Conservation (phyloP, 202 grass and related monocot genomes). For the Alloteropsis angusta region DNA sequence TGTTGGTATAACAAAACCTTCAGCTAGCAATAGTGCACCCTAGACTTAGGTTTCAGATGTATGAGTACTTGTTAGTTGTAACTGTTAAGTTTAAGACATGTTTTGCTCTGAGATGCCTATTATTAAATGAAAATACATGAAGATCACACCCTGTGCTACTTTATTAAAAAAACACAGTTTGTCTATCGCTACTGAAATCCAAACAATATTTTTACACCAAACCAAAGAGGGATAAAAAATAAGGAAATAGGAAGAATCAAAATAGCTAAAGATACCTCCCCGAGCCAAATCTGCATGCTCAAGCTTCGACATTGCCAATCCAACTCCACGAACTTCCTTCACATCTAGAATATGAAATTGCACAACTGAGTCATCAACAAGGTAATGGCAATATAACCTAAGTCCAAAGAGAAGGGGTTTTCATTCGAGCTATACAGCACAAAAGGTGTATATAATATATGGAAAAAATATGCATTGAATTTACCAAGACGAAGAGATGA, state of each 20-base stretch:
- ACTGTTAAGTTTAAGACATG: not conserved
- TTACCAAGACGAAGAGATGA: slow-evolving; percentile 65
- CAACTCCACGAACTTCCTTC: slow-evolving; percentile 94
- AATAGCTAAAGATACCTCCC: slow-evolving; percentile 40
- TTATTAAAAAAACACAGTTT: not conserved
- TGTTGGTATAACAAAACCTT: not conserved
- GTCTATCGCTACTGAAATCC: not conserved
- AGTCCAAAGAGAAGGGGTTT: not conserved
- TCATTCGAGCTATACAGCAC: not conserved
- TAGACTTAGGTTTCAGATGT: not conserved
- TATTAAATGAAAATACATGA: not conserved
- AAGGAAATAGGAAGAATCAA: not conserved
- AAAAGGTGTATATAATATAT: not conserved
- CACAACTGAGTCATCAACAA: slow-evolving; percentile 19
- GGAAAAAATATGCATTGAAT: slow-evolving; percentile 5
- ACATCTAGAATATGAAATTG: slow-evolving; percentile 44
- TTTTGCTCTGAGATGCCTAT: not conserved
- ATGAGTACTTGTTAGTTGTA: not conserved
- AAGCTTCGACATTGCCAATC: slow-evolving; percentile 72
- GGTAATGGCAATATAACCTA: not conserved
- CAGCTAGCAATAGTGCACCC: not conserved
- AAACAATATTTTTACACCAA: not conserved
- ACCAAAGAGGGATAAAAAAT: not conserved
- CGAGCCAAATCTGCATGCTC: slow-evolving; percentile 40
- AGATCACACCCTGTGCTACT: not conserved